Evolutionary conservation across 495 filamentous ascomycete species (phyloP).

Genomic region (Choiromyces venosus): DNA sequence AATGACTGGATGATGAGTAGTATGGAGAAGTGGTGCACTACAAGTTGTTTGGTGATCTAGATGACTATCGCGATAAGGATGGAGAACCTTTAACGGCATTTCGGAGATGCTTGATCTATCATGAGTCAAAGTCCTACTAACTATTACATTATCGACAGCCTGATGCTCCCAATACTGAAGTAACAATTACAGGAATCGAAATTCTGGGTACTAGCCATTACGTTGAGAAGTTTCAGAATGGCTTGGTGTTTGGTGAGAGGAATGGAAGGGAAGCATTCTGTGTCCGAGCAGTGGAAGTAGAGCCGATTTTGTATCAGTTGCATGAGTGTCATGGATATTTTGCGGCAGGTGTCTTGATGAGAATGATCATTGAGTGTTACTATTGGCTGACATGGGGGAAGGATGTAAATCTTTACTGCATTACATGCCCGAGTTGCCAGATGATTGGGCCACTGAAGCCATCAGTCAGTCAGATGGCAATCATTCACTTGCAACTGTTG

Average conservation of each 20-base stretch:
- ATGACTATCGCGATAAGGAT: not conserved
- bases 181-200: too few species aligned
- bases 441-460: slow-evolving; percentile 4
- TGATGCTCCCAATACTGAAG: too few species aligned
- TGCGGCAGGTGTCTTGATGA: too few species aligned
- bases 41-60: slow-evolving; percentile 1
- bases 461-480: slow-evolving; percentile 1
- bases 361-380: not conserved
- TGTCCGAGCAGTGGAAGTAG: not conserved
- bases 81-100: not conserved
- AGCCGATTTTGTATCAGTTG: not conserved
- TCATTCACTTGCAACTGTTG: slow-evolving; percentile 6
- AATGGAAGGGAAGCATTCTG: not conserved
- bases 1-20: not conserved
- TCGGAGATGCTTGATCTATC: not conserved
- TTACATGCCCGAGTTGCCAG: slow-evolving; percentile 3
- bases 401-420: not conserved
- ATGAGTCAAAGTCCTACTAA: not conserved
- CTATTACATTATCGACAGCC: too few species aligned
- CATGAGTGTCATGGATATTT: too few species aligned
- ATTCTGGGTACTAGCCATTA: too few species aligned
- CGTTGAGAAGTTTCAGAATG: too few species aligned
- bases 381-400: not conserved
- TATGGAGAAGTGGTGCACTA: slow-evolving; percentile 12
- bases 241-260: not conserved